Base-by-base conservation (phyloP, 768 basidiomycete species). In the Tricholoma furcatifolium region DNA sequence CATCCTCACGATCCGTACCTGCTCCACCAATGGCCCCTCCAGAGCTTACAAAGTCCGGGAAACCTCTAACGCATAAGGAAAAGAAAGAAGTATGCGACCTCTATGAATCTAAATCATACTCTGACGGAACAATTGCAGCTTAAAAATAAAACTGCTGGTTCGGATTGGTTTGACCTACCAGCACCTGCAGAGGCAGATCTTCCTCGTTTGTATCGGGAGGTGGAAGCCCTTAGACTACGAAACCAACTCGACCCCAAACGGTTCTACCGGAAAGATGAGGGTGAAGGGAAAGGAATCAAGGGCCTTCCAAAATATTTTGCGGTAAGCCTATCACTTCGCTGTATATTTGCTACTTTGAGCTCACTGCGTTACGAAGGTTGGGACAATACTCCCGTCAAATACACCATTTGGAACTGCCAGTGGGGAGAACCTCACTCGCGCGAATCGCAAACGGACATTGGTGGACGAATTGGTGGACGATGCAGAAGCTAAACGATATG, bases 161-260 rank as follows among this genome's bases (percentile, higher is more conserved):
- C 83, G 41, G 79, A 80, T 51, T 96, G 93, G 92, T 94, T 92
- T 65, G 89, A 94, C 67, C 77, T 95, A 50, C 91, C 93, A 17
- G 86, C 88, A 15, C 92, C 93, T 18, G 68, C 81, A 12, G 88
- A 89, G 60, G 83, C 87, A 11, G 91, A 93, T 55, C 74, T 91
- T 14, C 89, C 91, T 32, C 79, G 83, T 34, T 69, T 94, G 36
- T 72, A 93, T 61, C 87, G 88, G 47, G 93, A 97, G 72, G 87
- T 93, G 10, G 90, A 95, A 65, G 88, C 94, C 0, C 74, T 95
- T 51, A 86, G 92, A 27, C 73, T 97, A 43, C 82, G 87, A 45
- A 93, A 93, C 64, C 87, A 92, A 52, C 79, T 97, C 17, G 94
- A 97, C 62, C 93, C 93, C 15, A 97, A 96, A 66, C 81, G 91